Percentiles rank a stretch among this genome's conserved stretches.
Evolutionary conservation across 768 basidiomycete genomes (phyloP).

Genomic region (Xerocomellus chrysenteron): DNA sequence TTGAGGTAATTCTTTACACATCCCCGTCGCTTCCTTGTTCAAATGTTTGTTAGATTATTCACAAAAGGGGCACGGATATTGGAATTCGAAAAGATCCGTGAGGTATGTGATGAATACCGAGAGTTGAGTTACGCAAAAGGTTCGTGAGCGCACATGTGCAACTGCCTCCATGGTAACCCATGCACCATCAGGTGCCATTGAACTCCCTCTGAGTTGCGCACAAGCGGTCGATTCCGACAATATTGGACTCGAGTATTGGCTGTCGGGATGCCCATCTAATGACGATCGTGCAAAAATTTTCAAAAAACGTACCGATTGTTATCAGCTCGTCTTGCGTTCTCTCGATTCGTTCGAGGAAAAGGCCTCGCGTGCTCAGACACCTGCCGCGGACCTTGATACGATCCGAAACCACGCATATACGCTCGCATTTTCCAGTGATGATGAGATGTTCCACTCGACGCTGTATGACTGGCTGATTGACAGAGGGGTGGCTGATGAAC

Average conservation of each 20-base stretch:
- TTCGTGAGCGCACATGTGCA: slow-evolving; percentile 28
- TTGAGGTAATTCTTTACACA: slow-evolving; percentile 56
- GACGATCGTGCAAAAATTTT: slow-evolving; percentile 60
- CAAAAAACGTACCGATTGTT: slow-evolving; percentile 68
- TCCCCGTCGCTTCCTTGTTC: slow-evolving; percentile 1
- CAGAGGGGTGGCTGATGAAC: slow-evolving; percentile 77
- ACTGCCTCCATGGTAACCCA: background rate
- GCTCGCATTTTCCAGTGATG: slow-evolving; percentile 78
- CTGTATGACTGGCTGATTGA: slow-evolving; percentile 93
- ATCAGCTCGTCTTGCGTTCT: slow-evolving; percentile 81
- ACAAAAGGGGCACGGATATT: slow-evolving; percentile 84
- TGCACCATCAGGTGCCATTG: slow-evolving; percentile 63
- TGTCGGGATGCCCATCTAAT: slow-evolving; percentile 53
- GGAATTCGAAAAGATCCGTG: slow-evolving; percentile 79
- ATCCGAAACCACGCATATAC: slow-evolving; percentile 85
- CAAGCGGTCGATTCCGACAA: slow-evolving; percentile 73
- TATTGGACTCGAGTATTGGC: slow-evolving; percentile 75
- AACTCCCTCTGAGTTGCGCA: slow-evolving; percentile 84
- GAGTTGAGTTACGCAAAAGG: slow-evolving; percentile 82
- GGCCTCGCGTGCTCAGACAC: slow-evolving; percentile 35
- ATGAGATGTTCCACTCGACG: slow-evolving; percentile 91
- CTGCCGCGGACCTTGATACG: slow-evolving; percentile 57
- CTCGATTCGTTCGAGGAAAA: slow-evolving; percentile 77
- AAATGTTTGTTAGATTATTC: slow-evolving; percentile 60
- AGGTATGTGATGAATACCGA: slow-evolving; percentile 88